A percentile compares a stretch with the other conserved stretches of the same genome.
Conservation (phyloP, 2,329 filamentous ascomycete genomes). For the Ceratocystis alfenasii region DNA sequence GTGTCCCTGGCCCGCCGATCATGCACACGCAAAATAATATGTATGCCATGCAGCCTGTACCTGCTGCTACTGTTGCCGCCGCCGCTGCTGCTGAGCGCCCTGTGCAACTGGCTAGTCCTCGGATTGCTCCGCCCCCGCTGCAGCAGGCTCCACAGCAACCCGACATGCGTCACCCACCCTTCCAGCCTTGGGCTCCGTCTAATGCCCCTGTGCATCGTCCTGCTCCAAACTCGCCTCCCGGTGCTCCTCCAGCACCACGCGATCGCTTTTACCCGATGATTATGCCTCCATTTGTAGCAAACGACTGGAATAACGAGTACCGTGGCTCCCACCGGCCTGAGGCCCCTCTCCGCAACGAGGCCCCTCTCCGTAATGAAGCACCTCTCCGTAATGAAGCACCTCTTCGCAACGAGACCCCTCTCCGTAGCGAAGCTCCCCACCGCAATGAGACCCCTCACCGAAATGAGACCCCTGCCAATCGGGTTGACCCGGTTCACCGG, state of each 20-base stretch:
- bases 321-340: conserved; percentile 15
- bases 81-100: conserved; percentile 22
- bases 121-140: conserved; percentile 8
- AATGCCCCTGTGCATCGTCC: conserved; percentile 17
- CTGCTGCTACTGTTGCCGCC: not conserved
- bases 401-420: conserved; percentile 13
- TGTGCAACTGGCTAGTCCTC: conserved; percentile 24
- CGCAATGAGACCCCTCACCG: not conserved
- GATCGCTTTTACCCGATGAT: conserved; percentile 18
- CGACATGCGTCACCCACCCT: conserved; percentile 7
- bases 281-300: conserved; percentile 9
- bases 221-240: conserved; percentile 13
- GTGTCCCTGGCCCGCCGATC: conserved; percentile 16
- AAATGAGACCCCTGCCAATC: not conserved
- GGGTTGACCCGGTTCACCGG: conserved; percentile 8
- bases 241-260: conserved; percentile 1
- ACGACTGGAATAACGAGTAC: conserved; percentile 17
- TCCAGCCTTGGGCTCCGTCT: conserved; percentile 15
- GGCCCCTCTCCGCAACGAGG: conserved; percentile 13
- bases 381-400: conserved; percentile 14
- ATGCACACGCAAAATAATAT: conserved; percentile 4
- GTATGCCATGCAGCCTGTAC: not conserved
- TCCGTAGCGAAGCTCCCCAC: conserved; percentile 13
- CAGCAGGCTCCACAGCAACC: conserved; percentile 12
- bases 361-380: not conserved